phyloP scores from a whole-genome alignment of 805 yeast species.

The Metschnikowia orientalis region DNA sequence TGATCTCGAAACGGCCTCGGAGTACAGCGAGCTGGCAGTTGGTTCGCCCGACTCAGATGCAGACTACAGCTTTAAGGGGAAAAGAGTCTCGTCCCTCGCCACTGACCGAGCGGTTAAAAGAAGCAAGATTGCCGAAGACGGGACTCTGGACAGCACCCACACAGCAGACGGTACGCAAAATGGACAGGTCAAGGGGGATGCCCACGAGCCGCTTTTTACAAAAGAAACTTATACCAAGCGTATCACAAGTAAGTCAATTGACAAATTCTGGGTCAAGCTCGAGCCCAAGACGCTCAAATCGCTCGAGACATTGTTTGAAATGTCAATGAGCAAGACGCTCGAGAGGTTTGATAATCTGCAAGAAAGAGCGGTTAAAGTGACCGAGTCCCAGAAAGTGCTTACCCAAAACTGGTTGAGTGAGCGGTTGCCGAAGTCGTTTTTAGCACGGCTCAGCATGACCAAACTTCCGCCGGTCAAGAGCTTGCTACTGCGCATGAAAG shows the following conservation, averaged over 20 bases:
- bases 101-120: constrained; percentile 9
- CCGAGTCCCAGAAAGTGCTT: constrained; percentile 17
- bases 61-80: constrained; percentile 2
- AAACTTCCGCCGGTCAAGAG: constrained; percentile 17
- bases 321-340: constrained; percentile 11
- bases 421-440: constrained; percentile 12
- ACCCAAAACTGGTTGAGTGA: constrained; percentile 16
- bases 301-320: constrained; percentile 10
- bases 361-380: constrained; percentile 7
- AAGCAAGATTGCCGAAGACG: constrained; percentile 1
- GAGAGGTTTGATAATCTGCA: constrained; percentile 12
- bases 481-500: constrained; percentile 13
- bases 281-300: constrained; percentile 11
- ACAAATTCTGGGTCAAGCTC: constrained; percentile 15
- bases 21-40: constrained; percentile 11
- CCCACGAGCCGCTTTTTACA: constrained; percentile 1
- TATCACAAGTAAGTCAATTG: constrained; percentile 13
- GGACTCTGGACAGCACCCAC: not conserved
- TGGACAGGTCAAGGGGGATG: not conserved
- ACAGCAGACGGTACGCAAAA: not conserved
- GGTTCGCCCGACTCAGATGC: constrained; percentile 9
- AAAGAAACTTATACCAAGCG: constrained; percentile 9
- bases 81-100: constrained; percentile 2
- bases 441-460: constrained; percentile 16
- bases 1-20: constrained; percentile 6